A percentile compares a stretch with the other conserved stretches of the same genome.
These are phyloP conservation scores for Daldinia decipiens DNA, from an alignment of 495 filamentous ascomycete genomes.

Conservation along the genomic window DNA sequence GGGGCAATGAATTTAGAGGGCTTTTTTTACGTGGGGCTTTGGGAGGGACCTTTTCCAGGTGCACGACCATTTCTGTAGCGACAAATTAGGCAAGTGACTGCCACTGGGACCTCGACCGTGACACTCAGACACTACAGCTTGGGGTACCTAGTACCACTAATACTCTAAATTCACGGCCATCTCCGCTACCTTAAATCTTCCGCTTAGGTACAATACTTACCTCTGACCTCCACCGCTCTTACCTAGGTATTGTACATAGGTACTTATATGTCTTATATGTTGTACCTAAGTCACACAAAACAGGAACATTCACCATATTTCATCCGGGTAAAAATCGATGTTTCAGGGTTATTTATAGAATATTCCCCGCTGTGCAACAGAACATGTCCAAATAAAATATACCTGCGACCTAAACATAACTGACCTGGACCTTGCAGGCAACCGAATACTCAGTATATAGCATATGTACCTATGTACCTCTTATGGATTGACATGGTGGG, in stretches of 20 bases:
- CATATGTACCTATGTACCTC: too few species aligned
- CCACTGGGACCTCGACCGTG: slow-evolving; percentile 10
- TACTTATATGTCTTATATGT: too few species aligned
- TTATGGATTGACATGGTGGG: not conserved
- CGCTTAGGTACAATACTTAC: too few species aligned
- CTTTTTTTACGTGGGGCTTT: slow-evolving; percentile 34
- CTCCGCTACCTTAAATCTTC: slow-evolving; percentile 27
- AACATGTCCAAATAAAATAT: not conserved
- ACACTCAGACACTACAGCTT: slow-evolving; percentile 4
- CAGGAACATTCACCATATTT: not conserved
- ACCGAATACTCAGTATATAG: too few species aligned
- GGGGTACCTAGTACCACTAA: slow-evolving; percentile 8
- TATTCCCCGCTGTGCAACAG: slow-evolving; percentile 3
- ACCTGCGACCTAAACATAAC: not conserved
- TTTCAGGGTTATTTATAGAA: slow-evolving; percentile 1
- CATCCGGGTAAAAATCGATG: not conserved
- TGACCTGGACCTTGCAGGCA: not conserved
- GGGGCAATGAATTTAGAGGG: slow-evolving; percentile 18
- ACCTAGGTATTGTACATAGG: too few species aligned
- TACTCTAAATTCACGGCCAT: slow-evolving; percentile 32
- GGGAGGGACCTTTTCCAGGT: slow-evolving; percentile 18
- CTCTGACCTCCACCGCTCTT: too few species aligned
- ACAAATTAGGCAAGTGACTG: slow-evolving; percentile 35
- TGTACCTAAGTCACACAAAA: not conserved
- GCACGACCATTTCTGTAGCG: not conserved